Base-by-base conservation (phyloP, 768 basidiomycete species). In the Pleurotus ostreatus region DNA sequence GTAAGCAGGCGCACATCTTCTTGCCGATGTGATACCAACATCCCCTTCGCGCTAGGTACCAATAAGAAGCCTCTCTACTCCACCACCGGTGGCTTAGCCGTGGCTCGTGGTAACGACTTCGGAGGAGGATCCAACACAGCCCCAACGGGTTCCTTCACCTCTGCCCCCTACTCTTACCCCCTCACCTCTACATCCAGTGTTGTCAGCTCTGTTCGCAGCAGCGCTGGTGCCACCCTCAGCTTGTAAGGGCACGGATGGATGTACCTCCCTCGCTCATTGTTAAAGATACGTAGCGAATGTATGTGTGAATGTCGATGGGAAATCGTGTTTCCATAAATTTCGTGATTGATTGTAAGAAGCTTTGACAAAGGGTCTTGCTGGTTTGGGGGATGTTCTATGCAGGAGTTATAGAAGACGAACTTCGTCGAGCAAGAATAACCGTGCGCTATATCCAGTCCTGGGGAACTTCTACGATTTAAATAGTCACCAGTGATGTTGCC, bases 31-130 rank as follows among this genome's bases (percentile, higher is more conserved):
- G 20, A 38, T 16, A 11, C 34, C 20, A n/a, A 53, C 11, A 9
- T 11, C 2, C n/a, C 18, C 7, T 18, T 20, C 38, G 9, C 5
- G 9, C 5, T 22, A 67, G 63, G 70, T 46, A 69, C 70, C 41
- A 63, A 68, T 58, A 53, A 53, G 51, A 71, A 76, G 65, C 71
- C 75, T n/a, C 57, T 78, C 49, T 77, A 75, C 63, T 62, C 70
- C n/a, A 77, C 76, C 49, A 71, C 76, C 51, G 70, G 57, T 6
- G 77, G 77, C 11, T 78, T 66, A 49, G 77, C 74, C 49, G 73
- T 74, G 38, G 73, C 72, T 26, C 63, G 55, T 34, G 75, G 73
- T 9, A 68, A 68, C 43, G 66, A 68, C 58, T 66, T 68, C 30
- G 66, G 66, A 9, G 68, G 68, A 45, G 65, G 58, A 15, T 18